Evolutionary conservation across 2,329 filamentous ascomycete species (phyloP).

Genomic region (Exophiala lecanii-corni): DNA sequence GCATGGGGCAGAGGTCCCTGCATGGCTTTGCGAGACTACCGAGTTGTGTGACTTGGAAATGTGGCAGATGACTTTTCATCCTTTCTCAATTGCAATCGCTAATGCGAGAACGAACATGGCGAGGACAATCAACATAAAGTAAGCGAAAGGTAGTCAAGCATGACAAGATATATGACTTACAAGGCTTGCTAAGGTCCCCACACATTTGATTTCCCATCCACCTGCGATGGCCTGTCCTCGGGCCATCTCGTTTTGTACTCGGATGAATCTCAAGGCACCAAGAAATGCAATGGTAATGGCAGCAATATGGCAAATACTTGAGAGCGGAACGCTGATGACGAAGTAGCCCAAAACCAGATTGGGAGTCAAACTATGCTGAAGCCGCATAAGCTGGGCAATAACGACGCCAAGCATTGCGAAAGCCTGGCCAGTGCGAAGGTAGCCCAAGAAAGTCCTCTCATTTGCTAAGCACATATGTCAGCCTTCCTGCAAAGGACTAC

Average conservation of each 20-base stretch:
- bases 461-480: constrained; percentile 14
- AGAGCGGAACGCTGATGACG: constrained; percentile 25
- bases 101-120: constrained; percentile 17
- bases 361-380: constrained; percentile 14
- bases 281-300: constrained; percentile 45
- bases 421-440: constrained; percentile 22
- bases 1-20: too few species aligned
- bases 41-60: too few species aligned
- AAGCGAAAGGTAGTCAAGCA: constrained; percentile 1
- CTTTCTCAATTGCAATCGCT: constrained; percentile 14
- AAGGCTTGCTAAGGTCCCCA: constrained; percentile 16
- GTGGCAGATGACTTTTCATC: constrained; percentile 1
- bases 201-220: constrained; percentile 22
- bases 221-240: constrained; percentile 20
- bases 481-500: background rate
- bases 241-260: constrained; percentile 50
- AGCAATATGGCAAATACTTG: constrained; percentile 43
- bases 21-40: too few species aligned
- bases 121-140: constrained; percentile 15
- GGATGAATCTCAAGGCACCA: constrained; percentile 51
- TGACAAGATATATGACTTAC: constrained; percentile 10
- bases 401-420: constrained; percentile 23
- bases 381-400: constrained; percentile 22
- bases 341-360: constrained; percentile 23
- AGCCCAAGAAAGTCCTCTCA: constrained; percentile 24